Conservation (phyloP, 1,284 basidiomycete genomes). For the Austropuccinia psidii region DNA sequence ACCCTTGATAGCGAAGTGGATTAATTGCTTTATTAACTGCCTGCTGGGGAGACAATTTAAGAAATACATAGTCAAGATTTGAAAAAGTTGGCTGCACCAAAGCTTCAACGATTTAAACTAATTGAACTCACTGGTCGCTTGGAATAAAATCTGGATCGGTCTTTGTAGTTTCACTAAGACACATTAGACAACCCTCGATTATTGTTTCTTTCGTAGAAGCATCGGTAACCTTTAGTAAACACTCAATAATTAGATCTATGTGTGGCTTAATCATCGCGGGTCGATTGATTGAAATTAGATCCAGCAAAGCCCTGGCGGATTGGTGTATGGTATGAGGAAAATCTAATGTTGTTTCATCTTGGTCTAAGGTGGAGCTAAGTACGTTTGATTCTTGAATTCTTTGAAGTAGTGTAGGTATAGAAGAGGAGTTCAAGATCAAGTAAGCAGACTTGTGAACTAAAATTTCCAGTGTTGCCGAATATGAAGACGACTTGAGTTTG, state of each 20-base stretch:
- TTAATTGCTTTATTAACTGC: slow-evolving; percentile 58
- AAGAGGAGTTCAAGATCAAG: slow-evolving; percentile 72
- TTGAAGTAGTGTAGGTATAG: slow-evolving; percentile 65
- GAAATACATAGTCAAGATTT: background rate
- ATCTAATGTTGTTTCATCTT: slow-evolving; percentile 31
- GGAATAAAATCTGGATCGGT: slow-evolving; percentile 55
- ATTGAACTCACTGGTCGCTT: slow-evolving; percentile 59
- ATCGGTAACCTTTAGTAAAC: slow-evolving; percentile 56
- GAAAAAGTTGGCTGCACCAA: slow-evolving; percentile 38
- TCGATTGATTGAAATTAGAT: slow-evolving; percentile 66
- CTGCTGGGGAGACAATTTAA: slow-evolving; percentile 40
- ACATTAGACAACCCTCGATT: slow-evolving; percentile 65
- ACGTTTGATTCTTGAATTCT: slow-evolving; percentile 58
- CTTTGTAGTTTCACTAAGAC: slow-evolving; percentile 61
- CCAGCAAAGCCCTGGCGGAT: slow-evolving; percentile 48
- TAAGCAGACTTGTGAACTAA: slow-evolving; percentile 66
- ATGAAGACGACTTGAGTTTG: slow-evolving; percentile 60
- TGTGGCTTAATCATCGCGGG: slow-evolving; percentile 68
- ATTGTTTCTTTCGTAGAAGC: slow-evolving; percentile 53
- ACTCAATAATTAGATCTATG: slow-evolving; percentile 63
- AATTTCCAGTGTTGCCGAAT: slow-evolving; percentile 62
- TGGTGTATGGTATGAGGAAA: slow-evolving; percentile 38
- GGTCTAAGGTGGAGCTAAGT: slow-evolving; percentile 39
- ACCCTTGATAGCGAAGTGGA: slow-evolving; percentile 58
- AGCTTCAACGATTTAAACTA: background rate